These are phyloP conservation scores for Beauveria caledonica DNA, from an alignment of 2,329 filamentous ascomycete genomes.

Conservation along the genomic window DNA sequence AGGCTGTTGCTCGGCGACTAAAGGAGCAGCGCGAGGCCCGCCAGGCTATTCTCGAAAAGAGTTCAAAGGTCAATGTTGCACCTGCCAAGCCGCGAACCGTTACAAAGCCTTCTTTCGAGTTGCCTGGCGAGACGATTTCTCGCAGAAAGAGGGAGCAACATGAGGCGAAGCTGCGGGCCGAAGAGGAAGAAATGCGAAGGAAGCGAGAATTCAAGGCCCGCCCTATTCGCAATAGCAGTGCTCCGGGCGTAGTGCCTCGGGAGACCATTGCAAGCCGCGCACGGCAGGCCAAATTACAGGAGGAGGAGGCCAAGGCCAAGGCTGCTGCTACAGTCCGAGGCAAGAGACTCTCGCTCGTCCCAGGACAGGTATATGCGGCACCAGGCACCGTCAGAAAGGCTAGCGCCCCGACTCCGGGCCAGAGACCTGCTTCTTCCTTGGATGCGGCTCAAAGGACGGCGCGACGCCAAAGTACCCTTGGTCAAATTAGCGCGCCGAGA, in stretches of 20 bases:
- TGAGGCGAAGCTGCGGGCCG: constrained; percentile 44
- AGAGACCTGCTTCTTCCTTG: background rate
- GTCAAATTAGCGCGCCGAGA: constrained; percentile 32
- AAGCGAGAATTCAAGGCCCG: constrained; percentile 57
- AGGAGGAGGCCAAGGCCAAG: constrained; percentile 18
- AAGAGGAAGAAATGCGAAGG: constrained; percentile 53
- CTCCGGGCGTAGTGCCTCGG: constrained; percentile 37
- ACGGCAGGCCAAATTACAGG: constrained; percentile 37
- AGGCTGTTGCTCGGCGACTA: constrained; percentile 48
- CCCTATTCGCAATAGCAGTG: constrained; percentile 40
- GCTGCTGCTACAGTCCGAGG: constrained; percentile 11
- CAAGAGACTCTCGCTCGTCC: constrained; percentile 17
- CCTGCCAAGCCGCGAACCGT: constrained; percentile 40
- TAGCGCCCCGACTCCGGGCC: background rate
- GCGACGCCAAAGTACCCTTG: constrained; percentile 11
- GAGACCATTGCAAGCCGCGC: constrained; percentile 51
- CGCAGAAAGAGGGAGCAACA: constrained; percentile 47
- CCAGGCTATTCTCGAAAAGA: constrained; percentile 27
- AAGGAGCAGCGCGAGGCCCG: constrained; percentile 53
- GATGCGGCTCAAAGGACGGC: background rate
- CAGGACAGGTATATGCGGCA: constrained; percentile 20
- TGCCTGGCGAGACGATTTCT: constrained; percentile 55
- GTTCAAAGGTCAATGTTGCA: constrained; percentile 27
- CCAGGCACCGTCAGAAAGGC: constrained; percentile 15
- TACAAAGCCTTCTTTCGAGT: constrained; percentile 50